These are phyloP conservation scores for Aspergillus puulaauensis DNA, from an alignment of 2,329 filamentous ascomycete species.

Conservation along the genomic window DNA sequence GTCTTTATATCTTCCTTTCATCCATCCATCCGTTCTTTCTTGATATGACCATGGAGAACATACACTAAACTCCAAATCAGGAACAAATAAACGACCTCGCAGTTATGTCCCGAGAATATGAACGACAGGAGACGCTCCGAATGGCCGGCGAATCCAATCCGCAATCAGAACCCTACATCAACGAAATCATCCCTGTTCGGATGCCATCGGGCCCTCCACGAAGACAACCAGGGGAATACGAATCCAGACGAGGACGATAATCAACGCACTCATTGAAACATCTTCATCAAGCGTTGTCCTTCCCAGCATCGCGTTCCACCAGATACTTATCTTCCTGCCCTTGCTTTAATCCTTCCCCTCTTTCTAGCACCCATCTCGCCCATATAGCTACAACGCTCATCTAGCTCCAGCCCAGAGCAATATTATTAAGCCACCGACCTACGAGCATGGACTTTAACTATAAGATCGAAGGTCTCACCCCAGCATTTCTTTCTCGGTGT, in stretches of 20 bases:
- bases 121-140: constrained; percentile 46
- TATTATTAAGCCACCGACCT: background rate
- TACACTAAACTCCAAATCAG: constrained; percentile 27
- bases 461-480: background rate
- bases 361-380: background rate
- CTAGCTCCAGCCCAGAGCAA: background rate
- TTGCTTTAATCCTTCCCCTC: background rate
- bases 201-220: constrained; percentile 25
- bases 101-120: constrained; percentile 48
- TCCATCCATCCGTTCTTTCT: background rate
- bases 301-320: background rate
- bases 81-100: constrained; percentile 52
- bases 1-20: background rate
- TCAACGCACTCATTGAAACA: background rate
- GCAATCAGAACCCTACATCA: constrained; percentile 41
- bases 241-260: constrained; percentile 27
- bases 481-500: background rate
- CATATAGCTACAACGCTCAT: background rate
- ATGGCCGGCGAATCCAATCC: constrained; percentile 36
- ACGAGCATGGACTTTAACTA: background rate
- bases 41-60: background rate
- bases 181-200: constrained; percentile 41
- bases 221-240: constrained; percentile 27
- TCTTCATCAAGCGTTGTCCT: background rate
- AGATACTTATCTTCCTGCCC: background rate